phyloP scores from a whole-genome alignment of 148 eudicot species.

The Vaccinium vitisidaea region DNA sequence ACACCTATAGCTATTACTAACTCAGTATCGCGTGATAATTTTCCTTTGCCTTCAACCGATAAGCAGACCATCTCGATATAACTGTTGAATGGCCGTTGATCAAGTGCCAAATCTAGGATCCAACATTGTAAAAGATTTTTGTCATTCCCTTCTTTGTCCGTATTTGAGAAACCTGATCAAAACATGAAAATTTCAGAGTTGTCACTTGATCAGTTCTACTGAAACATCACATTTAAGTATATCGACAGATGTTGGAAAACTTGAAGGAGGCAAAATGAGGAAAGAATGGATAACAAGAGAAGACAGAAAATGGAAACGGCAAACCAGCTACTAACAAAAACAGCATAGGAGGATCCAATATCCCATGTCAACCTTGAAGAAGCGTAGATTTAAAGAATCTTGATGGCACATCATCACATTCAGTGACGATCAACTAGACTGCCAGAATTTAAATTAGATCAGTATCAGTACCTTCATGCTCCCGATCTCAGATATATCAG shows the following conservation, averaged over 20 bases:
- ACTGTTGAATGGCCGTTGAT: neutral
- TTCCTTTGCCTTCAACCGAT: neutral
- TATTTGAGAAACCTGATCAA: slow-evolving; percentile 64
- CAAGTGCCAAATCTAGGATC: slow-evolving; percentile 10
- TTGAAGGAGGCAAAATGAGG: neutral
- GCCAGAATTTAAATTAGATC: neutral
- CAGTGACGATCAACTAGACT: neutral
- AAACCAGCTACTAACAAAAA: neutral
- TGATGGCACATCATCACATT: neutral
- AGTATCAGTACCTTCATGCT: slow-evolving; percentile 52
- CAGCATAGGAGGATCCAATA: neutral
- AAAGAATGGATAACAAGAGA: neutral
- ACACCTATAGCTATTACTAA: neutral
- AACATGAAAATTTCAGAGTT: slow-evolving; percentile 3
- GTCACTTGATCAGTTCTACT: neutral
- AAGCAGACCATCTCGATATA: neutral
- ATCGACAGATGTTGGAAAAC: neutral
- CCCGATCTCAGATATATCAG: slow-evolving; percentile 56
- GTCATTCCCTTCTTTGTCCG: slow-evolving; percentile 76
- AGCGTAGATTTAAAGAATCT: neutral
- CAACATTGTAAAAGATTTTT: slow-evolving; percentile 60
- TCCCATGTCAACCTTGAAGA: neutral
- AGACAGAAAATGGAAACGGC: neutral
- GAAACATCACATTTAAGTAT: neutral
- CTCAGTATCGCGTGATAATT: neutral